Conservation (phyloP, 768 basidiomycete species). For the Suillus clintonianus region DNA sequence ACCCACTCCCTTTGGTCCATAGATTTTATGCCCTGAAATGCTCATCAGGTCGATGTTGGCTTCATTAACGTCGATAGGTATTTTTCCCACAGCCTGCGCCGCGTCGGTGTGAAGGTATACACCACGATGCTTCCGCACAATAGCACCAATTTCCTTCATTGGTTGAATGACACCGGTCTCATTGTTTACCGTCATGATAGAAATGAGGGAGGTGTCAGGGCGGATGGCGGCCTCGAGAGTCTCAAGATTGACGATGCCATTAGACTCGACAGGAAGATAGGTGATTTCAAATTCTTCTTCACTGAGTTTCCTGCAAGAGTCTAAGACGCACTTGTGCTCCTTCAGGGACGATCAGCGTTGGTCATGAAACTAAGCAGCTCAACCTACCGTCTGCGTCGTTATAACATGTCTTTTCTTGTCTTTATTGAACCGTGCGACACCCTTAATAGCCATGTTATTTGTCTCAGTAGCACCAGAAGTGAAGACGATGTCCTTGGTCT, state of each 20-base stretch:
- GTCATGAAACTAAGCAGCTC: not conserved
- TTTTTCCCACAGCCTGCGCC: constrained; percentile 92
- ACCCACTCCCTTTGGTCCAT: constrained; percentile 96
- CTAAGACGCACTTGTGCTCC: constrained; percentile 99
- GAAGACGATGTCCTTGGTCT: constrained; percentile 94
- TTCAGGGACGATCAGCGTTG: constrained; percentile 29
- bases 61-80: constrained; percentile 90
- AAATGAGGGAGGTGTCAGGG: constrained; percentile 91
- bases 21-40: constrained; percentile 96
- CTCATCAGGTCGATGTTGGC: constrained; percentile 96
- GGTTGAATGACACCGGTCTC: constrained; percentile 99
- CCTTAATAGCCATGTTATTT: constrained; percentile 98
- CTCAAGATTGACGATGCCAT: constrained; percentile 79
- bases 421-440: constrained; percentile 92
- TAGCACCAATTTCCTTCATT: constrained; percentile 88
- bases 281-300: constrained; percentile 98
- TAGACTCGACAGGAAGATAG: constrained; percentile 90
- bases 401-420: constrained; percentile 93
- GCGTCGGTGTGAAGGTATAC: constrained; percentile 97
- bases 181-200: constrained; percentile 99
- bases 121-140: constrained; percentile 84
- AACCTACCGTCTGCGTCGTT: constrained; percentile 86
- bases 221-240: constrained; percentile 86
- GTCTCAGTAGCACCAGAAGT: constrained; percentile 98
- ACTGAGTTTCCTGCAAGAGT: constrained; percentile 92